Evolutionary conservation across 257 asterid species (phyloP).

Genomic region (Forsythia suspensa): DNA sequence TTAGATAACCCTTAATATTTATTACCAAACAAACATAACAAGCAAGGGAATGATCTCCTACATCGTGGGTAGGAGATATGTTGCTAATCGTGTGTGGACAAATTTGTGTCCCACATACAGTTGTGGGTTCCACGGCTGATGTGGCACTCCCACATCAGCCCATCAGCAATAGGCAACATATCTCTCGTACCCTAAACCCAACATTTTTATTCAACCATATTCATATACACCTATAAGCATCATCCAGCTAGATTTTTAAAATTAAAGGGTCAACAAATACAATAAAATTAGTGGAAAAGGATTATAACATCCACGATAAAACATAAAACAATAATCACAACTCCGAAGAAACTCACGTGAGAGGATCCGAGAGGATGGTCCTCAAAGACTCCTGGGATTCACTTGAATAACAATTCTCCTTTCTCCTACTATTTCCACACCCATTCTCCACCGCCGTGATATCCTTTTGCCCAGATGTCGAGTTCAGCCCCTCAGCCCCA

Average conservation of each 20-base stretch:
- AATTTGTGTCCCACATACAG: no score
- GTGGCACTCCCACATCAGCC: no score
- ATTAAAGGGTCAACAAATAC: background rate
- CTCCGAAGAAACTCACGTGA: slow-evolving; percentile 56
- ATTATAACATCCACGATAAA: background rate
- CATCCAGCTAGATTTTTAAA: slow-evolving; percentile 8
- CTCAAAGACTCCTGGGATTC: slow-evolving; percentile 79
- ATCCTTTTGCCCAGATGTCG: slow-evolving; percentile 59
- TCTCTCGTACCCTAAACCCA: no score
- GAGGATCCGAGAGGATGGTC: slow-evolving; percentile 76
- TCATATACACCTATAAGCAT: slow-evolving; percentile 1
- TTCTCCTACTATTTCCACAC: slow-evolving; percentile 77
- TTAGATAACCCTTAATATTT: background rate
- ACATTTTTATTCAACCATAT: slow-evolving; percentile 1
- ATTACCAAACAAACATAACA: background rate
- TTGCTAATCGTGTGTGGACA: no score
- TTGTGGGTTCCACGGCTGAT: no score
- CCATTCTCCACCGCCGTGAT: slow-evolving; percentile 43
- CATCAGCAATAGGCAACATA: no score
- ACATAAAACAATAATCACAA: background rate
- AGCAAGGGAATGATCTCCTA: no score
- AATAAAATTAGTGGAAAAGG: background rate
- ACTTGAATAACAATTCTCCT: slow-evolving; percentile 47
- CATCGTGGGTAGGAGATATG: no score
- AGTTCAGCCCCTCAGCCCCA: slow-evolving; percentile 55